Evolutionary conservation across 768 basidiomycete genomes (phyloP).

Genomic region (Hysterangium stoloniferum): DNA sequence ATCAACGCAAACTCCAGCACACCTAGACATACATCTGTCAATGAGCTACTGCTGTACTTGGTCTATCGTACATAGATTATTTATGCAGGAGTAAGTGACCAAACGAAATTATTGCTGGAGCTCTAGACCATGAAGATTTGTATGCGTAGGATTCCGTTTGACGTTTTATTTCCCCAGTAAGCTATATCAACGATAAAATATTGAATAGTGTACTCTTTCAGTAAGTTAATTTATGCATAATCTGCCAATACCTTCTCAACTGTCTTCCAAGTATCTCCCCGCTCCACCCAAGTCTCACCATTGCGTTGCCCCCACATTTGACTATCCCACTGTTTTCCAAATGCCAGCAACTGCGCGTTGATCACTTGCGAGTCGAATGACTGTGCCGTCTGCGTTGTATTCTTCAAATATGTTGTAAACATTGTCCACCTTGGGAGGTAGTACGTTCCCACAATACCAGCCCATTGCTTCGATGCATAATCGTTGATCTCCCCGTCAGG

Average conservation of each 20-base stretch:
- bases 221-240: too few species aligned
- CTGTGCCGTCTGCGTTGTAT: slow-evolving; percentile 20
- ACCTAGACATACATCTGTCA: too few species aligned
- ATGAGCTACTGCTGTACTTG: too few species aligned
- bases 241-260: slow-evolving; percentile 16
- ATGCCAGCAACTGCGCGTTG: slow-evolving; percentile 20
- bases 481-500: slow-evolving; percentile 34
- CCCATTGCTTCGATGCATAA: slow-evolving; percentile 39
- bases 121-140: too few species aligned
- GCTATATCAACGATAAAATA: too few species aligned
- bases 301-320: slow-evolving; percentile 16
- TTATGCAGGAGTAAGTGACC: too few species aligned
- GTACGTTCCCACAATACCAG: slow-evolving; percentile 31
- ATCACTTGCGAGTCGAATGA: slow-evolving; percentile 25
- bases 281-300: slow-evolving; percentile 17
- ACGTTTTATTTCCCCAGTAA: too few species aligned
- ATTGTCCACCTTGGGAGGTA: slow-evolving; percentile 29
- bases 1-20: too few species aligned
- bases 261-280: slow-evolving; percentile 20
- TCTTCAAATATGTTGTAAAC: slow-evolving; percentile 28
- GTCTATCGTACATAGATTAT: too few species aligned
- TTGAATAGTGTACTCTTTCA: too few species aligned
- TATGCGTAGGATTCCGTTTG: too few species aligned
- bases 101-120: too few species aligned
- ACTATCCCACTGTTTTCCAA: slow-evolving; percentile 27